Percentiles rank a stretch among this genome's conserved stretches.
phyloP scores from a whole-genome alignment of 108 stramenopile species.

The Nitzschia inconspicua region DNA sequence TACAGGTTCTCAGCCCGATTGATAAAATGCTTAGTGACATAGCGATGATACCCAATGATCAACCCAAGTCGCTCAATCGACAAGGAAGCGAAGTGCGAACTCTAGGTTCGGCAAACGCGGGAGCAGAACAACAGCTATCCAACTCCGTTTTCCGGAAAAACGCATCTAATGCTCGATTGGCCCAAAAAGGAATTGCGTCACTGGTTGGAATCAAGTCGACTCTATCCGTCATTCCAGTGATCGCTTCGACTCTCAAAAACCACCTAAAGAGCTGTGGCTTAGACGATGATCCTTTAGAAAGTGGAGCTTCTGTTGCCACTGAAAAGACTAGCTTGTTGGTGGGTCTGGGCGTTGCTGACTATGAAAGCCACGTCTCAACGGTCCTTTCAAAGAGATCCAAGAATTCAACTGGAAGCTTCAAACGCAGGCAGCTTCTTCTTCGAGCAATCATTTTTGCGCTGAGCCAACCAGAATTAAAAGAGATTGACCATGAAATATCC shows the following conservation, averaged over 20 bases:
- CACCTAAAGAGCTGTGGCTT: slow-evolving; percentile 29
- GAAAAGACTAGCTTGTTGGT: slow-evolving; percentile 56
- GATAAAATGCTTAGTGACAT: slow-evolving; percentile 83
- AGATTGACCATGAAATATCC: slow-evolving; percentile 51
- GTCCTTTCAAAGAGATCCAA: neutral
- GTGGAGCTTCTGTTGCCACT: slow-evolving; percentile 33
- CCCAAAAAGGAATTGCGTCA: slow-evolving; percentile 81
- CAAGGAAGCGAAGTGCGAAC: slow-evolving; percentile 5
- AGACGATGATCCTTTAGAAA: slow-evolving; percentile 22
- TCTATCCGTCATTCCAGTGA: slow-evolving; percentile 56
- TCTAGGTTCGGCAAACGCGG: slow-evolving; percentile 9
- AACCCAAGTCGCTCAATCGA: slow-evolving; percentile 11
- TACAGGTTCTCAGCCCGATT: slow-evolving; percentile 72
- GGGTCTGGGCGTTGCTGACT: slow-evolving; percentile 59
- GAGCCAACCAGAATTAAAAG: slow-evolving; percentile 61
- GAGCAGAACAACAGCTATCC: neutral
- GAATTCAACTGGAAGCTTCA: no score
- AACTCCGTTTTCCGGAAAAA: neutral
- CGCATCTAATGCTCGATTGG: slow-evolving; percentile 49
- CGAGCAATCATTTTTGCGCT: slow-evolving; percentile 73
- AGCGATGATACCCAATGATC: slow-evolving; percentile 45
- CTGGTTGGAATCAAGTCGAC: slow-evolving; percentile 85
- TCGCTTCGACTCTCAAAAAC: slow-evolving; percentile 61
- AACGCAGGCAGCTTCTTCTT: slow-evolving; percentile 70
- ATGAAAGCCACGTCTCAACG: no score